These are phyloP conservation scores for Melastoma candidum DNA, from an alignment of 441 rosid species.

Conservation along the genomic window DNA sequence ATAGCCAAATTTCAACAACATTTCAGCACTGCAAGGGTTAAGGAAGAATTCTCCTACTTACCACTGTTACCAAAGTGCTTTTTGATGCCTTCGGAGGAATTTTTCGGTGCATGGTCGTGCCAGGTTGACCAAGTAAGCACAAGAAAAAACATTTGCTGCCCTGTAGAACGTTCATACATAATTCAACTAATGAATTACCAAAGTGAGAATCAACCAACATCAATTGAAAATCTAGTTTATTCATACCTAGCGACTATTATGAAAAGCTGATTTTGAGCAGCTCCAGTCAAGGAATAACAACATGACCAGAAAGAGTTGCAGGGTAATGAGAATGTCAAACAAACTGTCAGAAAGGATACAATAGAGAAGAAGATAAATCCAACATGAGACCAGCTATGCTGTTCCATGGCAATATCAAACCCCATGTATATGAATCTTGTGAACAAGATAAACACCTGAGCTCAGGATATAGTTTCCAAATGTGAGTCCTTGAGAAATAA, in stretches of 20 bases:
- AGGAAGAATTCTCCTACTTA: slow-evolving; percentile 31
- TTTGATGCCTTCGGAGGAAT: slow-evolving; percentile 87
- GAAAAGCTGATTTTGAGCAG: slow-evolving; percentile 45
- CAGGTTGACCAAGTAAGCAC: slow-evolving; percentile 86
- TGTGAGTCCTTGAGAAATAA: neutral
- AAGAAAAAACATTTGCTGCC: slow-evolving; percentile 92
- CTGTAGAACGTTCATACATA: slow-evolving; percentile 28
- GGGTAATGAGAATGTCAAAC: neutral
- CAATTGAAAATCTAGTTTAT: neutral
- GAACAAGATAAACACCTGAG: slow-evolving; percentile 12
- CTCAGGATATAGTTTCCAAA: neutral
- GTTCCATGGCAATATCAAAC: slow-evolving; percentile 96
- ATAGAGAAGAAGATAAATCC: slow-evolving; percentile 95
- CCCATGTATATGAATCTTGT: slow-evolving; percentile 99
- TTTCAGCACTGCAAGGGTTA: slow-evolving; percentile 5
- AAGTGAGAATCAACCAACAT: slow-evolving; percentile 10
- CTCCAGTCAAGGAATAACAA: slow-evolving; percentile 40
- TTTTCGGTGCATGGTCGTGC: slow-evolving; percentile 68
- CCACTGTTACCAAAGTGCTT: slow-evolving; percentile 99
- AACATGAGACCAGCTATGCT: slow-evolving; percentile 96
- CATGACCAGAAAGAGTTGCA: slow-evolving; percentile 1
- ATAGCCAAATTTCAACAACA: neutral
- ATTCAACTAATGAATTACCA: slow-evolving; percentile 17
- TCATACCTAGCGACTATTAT: slow-evolving; percentile 80
- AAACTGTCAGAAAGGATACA: slow-evolving; percentile 63